These are phyloP conservation scores for Terfezia boudieri DNA, from an alignment of 495 filamentous ascomycete species.

Conservation along the genomic window DNA sequence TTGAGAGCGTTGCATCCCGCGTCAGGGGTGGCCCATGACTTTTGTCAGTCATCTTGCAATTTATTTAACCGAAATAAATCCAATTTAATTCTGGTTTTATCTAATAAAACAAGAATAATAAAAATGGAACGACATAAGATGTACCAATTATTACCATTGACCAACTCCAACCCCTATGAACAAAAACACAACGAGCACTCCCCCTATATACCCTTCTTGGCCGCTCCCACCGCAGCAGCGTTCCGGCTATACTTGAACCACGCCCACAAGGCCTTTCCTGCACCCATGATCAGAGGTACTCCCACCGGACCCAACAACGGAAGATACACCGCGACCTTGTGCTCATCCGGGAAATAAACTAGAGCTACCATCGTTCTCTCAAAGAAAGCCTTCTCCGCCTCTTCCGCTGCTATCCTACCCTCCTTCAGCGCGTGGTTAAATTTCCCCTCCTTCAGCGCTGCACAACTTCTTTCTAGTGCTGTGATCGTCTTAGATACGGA, in stretches of 20 bases:
- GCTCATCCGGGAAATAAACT: constrained; percentile 92
- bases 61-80: too few relatives aligned
- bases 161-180: too few relatives aligned
- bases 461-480: constrained; percentile 56
- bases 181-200: too few relatives aligned
- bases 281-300: constrained; percentile 65
- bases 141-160: too few relatives aligned
- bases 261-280: constrained; percentile 54
- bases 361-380: constrained; percentile 99
- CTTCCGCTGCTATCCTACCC: constrained; percentile 61
- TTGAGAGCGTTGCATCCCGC: too few relatives aligned
- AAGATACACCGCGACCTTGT: constrained; percentile 93
- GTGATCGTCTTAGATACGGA: constrained; percentile 60
- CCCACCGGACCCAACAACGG: constrained; percentile 79
- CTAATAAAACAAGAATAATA: too few relatives aligned
- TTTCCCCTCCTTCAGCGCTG: constrained; percentile 39
- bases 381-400: constrained; percentile 89
- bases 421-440: constrained; percentile 45
- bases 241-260: constrained; percentile 20
- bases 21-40: too few relatives aligned
- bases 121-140: too few relatives aligned
- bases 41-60: too few relatives aligned
- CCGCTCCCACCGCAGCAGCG: too few relatives aligned
- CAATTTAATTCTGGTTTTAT: too few relatives aligned
- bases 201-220: too few relatives aligned